Conservation (phyloP, 176 grass and related monocot species). For the Oryza meyeriana region DNA sequence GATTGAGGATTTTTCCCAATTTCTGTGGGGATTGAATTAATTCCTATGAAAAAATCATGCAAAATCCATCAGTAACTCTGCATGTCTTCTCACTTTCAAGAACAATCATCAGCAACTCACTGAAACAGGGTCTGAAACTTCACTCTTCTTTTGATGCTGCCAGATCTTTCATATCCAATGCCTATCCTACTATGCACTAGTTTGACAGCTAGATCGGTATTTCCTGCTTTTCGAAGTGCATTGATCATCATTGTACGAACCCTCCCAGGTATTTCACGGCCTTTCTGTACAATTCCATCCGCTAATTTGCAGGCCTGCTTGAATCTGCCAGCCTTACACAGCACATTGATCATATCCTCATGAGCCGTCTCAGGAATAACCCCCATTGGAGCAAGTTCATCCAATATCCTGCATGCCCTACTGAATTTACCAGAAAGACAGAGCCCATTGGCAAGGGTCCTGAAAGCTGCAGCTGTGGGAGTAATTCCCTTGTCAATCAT, state of each 20-base stretch:
- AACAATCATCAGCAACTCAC: constrained; percentile 4
- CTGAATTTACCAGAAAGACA: constrained; percentile 90
- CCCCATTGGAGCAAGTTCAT: constrained; percentile 85
- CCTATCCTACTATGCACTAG: constrained; percentile 86
- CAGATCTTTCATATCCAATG: constrained; percentile 90
- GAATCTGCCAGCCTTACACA: constrained; percentile 79
- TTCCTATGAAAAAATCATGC: background rate
- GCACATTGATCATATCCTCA: constrained; percentile 89
- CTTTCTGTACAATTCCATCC: constrained; percentile 83
- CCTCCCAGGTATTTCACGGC: constrained; percentile 75
- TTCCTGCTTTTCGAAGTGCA: constrained; percentile 86
- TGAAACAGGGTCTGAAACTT: constrained; percentile 83
- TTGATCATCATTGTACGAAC: constrained; percentile 90
- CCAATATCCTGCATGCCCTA: constrained; percentile 79
- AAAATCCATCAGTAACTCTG: background rate
- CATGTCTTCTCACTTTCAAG: background rate
- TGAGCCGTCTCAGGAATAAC: constrained; percentile 76
- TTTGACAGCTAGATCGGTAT: constrained; percentile 79
- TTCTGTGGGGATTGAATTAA: background rate
- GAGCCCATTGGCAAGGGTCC: constrained; percentile 66
- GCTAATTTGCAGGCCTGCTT: constrained; percentile 90
- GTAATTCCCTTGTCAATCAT: constrained; percentile 92
- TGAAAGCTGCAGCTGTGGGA: constrained; percentile 71
- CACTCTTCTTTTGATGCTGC: constrained; percentile 85
- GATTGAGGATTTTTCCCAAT: background rate